phyloP scores from a whole-genome alignment of 352 stramenopile species.

The Discostella stelligera region DNA sequence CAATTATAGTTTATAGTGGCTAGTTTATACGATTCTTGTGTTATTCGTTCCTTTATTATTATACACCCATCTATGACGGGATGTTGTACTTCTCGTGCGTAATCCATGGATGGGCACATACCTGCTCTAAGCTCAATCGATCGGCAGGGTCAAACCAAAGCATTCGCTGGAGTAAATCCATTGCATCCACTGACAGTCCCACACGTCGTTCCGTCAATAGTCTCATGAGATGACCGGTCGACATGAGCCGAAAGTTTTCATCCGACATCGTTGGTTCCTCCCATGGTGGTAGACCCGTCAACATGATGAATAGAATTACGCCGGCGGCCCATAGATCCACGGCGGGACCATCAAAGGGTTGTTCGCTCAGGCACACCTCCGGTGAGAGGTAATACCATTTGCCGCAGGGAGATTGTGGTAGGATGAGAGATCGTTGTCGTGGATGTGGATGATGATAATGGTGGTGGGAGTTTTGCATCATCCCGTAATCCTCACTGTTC shows the following conservation, averaged over 20 bases:
- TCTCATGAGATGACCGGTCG: slow-evolving; percentile 68
- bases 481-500: not conserved
- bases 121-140: slow-evolving; percentile 74
- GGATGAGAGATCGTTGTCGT: slow-evolving; percentile 44
- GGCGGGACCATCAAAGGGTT: slow-evolving; percentile 73
- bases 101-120: slow-evolving; percentile 77
- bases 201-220: slow-evolving; percentile 72
- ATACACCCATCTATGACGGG: not conserved
- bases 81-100: slow-evolving; percentile 5
- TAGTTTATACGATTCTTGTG: no score
- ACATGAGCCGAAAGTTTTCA: slow-evolving; percentile 80
- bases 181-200: slow-evolving; percentile 60
- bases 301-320: slow-evolving; percentile 78
- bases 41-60: not conserved
- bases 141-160: slow-evolving; percentile 73
- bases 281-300: slow-evolving; percentile 75
- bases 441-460: not conserved
- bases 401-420: slow-evolving; percentile 69
- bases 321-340: slow-evolving; percentile 80
- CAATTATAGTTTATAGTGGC: no score
- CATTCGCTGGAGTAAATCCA: slow-evolving; percentile 80
- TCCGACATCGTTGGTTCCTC: slow-evolving; percentile 62
- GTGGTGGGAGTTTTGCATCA: not conserved
- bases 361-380: slow-evolving; percentile 68
- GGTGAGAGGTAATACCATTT: slow-evolving; percentile 81